These are phyloP conservation scores for Chernovozyma sophiae-reginae DNA, from an alignment of 1,139 yeast genomes.

Conservation along the genomic window DNA sequence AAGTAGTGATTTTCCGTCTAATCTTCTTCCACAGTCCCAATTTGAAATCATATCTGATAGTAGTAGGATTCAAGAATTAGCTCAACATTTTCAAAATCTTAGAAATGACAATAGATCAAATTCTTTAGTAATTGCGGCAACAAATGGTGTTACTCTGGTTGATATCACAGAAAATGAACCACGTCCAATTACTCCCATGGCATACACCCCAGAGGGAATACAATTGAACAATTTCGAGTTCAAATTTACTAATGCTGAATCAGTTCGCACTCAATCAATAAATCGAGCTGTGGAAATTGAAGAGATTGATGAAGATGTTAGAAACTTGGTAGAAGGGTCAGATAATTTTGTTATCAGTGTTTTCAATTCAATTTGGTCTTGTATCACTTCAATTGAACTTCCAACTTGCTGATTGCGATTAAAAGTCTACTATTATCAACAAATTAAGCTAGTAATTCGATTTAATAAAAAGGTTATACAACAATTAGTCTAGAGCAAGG, in stretches of 20 bases:
- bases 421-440: too few species aligned
- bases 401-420: too few species aligned
- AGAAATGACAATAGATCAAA: not conserved
- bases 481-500: not conserved
- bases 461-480: not conserved
- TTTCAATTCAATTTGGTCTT: conserved; percentile 5
- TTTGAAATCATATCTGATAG: not conserved
- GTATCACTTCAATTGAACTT: conserved; percentile 1
- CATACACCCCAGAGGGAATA: conserved; percentile 23
- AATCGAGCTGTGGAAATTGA: not conserved
- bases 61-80: not conserved
- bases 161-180: conserved; percentile 3
- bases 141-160: not conserved
- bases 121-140: conserved; percentile 1
- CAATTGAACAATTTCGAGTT: conserved; percentile 21
- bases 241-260: conserved; percentile 12
- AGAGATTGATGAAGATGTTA: conserved; percentile 13
- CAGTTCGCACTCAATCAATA: not conserved
- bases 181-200: not conserved
- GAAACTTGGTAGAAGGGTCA: conserved; percentile 15
- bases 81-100: not conserved
- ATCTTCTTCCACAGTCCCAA: too few species aligned
- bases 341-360: conserved; percentile 18
- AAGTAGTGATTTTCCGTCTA: too few species aligned
- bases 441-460: not conserved